Evolutionary conservation across 2,329 filamentous ascomycete species (phyloP), one percentile per base, ranked within the genome.

Genomic region (Nemania serpens): DNA sequence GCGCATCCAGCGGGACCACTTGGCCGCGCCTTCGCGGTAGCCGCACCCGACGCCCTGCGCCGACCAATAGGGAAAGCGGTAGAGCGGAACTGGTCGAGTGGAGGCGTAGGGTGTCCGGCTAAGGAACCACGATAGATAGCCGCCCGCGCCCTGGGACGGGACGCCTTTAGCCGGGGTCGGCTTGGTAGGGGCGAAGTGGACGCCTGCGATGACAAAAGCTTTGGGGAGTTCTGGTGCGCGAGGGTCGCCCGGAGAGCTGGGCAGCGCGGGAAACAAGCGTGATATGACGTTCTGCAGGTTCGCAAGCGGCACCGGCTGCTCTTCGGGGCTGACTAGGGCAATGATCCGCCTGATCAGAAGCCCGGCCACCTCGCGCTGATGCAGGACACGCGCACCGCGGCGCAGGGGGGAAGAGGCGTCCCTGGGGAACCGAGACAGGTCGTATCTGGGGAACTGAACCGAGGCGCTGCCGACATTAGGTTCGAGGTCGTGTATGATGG

Each of bases 201-300:
- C 78, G 25, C 80, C 78, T 17, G 78, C 79, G 15, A 84, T 70
- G 1, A 75, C 80, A 65, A 92, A 83, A 5, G 79, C 70, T 55
- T 79, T 81, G 1, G 75, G 72, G 0, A 70, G 55, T 0, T 55
- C 29, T 0, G n/a, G 3, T 36, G 59, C 41, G 6, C 13, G 5
- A 0, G 56, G 47, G 1, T 49, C 41, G 2, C 70, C 57, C 1
- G 65, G 58, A 2, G 69, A 65, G 9, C 60, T 36, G 2, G 69
- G 70, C 0, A 86, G 73, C 0, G 73, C 71, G 0, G 84, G 84
- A 46, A 85, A 83, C 1, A 87, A 71, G 4, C 78, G 75, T 11
- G 78, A 73, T 20, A 85, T 75, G 5, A 76, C 74, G 11, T 76
- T 78, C 17, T 79, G 77, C 12, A 86, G 75, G 25, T 78, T 78